phyloP scores from a whole-genome alignment of 1,284 basidiomycete species.

The Ustilago tritici region DNA sequence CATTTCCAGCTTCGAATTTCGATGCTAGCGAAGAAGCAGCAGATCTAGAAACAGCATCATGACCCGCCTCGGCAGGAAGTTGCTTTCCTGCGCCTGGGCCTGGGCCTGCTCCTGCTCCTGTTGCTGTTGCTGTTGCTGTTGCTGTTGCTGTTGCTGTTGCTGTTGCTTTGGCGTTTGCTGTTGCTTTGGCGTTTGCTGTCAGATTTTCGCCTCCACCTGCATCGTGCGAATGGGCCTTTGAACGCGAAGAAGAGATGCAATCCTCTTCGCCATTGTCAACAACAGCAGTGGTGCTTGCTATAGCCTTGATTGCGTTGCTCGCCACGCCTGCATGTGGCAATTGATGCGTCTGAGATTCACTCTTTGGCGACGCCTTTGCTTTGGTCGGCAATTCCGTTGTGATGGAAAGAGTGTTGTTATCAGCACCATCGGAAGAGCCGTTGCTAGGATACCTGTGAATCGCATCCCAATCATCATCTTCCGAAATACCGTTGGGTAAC shows the following conservation, averaged over 20 bases:
- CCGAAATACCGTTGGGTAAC: slow-evolving; percentile 14
- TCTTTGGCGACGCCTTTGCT: not conserved
- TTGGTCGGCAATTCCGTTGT: not conserved
- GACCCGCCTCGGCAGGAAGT: not conserved
- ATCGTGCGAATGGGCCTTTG: not conserved
- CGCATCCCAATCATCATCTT: slow-evolving; percentile 14
- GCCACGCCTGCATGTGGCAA: not conserved
- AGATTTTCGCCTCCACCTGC: slow-evolving; percentile 1
- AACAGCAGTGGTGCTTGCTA: not conserved
- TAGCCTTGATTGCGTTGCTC: no score
- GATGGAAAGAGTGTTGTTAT: not conserved
- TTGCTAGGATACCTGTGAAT: not conserved
- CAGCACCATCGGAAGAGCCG: slow-evolving; percentile 6
- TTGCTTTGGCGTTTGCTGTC: not conserved
- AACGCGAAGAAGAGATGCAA: slow-evolving; percentile 1
- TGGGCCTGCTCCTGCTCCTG: no score
- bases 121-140: slow-evolving; percentile 1
- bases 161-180: no score
- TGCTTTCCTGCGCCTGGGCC: not conserved
- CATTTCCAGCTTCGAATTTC: slow-evolving; percentile 7
- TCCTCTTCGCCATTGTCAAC: not conserved
- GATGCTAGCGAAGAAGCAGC: slow-evolving; percentile 6
- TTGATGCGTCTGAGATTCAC: not conserved
- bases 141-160: not conserved
- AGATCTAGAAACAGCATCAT: not conserved